Conservation (phyloP, 352 stramenopile species). For the Globisporangium uncinulatum region DNA sequence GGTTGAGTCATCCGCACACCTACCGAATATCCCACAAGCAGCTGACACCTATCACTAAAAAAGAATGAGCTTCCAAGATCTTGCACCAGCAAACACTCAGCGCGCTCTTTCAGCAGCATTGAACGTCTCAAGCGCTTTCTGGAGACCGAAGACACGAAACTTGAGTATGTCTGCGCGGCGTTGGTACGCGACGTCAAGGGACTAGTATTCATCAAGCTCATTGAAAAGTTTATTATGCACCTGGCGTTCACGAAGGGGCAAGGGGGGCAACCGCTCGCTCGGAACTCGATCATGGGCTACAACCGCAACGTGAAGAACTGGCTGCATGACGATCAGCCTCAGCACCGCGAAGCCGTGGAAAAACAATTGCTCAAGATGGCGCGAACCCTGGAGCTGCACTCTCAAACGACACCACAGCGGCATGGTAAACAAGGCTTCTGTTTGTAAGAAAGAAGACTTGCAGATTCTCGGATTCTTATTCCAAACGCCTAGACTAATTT, state of each 20-base stretch:
- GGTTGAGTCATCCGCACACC: too few relatives aligned
- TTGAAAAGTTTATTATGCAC: constrained; percentile 3
- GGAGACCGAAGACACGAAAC: too few relatives aligned
- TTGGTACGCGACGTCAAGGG: not conserved
- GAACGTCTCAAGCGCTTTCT: too few relatives aligned
- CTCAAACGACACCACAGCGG: constrained; percentile 11
- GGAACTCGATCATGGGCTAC: constrained; percentile 1
- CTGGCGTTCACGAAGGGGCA: not conserved
- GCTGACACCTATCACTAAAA: too few relatives aligned
- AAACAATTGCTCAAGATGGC: not conserved
- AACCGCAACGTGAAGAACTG: constrained; percentile 1
- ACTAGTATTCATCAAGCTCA: not conserved
- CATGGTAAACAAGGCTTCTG: constrained; percentile 25
- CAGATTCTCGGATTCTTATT: too few relatives aligned
- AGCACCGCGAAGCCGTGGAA: not conserved
- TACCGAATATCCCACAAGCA: too few relatives aligned
- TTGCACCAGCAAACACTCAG: too few relatives aligned
- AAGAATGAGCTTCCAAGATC: too few relatives aligned
- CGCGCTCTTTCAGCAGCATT: too few relatives aligned
- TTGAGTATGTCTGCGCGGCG: not conserved
- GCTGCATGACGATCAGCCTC: constrained; percentile 1
- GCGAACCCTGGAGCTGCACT: constrained; percentile 2
- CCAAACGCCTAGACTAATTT: too few relatives aligned
- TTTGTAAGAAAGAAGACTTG: constrained; percentile 24
- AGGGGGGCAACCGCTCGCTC: not conserved